Percentiles rank a stretch among this genome's conserved stretches.
Evolutionary conservation across 176 grass and related monocot species (phyloP).

Genomic region (Cenchrus purpureus): DNA sequence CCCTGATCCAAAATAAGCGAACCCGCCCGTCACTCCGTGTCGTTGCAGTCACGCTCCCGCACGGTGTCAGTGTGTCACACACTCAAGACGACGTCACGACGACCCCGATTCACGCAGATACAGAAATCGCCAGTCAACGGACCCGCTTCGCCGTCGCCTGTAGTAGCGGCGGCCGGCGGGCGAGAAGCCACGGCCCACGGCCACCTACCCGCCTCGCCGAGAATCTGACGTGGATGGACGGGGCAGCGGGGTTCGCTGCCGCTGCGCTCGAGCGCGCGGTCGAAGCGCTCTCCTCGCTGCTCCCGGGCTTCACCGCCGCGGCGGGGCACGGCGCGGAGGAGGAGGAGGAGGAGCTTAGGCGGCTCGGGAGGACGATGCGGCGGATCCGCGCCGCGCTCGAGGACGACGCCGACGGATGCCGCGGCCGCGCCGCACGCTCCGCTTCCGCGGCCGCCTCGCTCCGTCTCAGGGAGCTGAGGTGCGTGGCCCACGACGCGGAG

Average conservation of each 20-base stretch:
- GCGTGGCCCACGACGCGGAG: constrained; percentile 19
- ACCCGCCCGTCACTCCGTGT: too few relatives aligned
- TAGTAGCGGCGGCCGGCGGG: not conserved
- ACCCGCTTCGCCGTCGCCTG: too few relatives aligned
- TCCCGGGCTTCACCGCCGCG: not conserved
- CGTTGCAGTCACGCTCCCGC: too few relatives aligned
- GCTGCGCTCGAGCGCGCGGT: constrained; percentile 2
- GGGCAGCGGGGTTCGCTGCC: not conserved
- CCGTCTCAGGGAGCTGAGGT: constrained; percentile 24
- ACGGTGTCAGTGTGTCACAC: too few relatives aligned
- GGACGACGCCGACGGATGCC: constrained; percentile 13
- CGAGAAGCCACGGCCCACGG: not conserved
- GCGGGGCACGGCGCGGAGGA: not conserved
- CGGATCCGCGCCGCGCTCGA: constrained; percentile 2
- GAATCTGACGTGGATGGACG: not conserved
- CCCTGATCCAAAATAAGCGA: too few relatives aligned
- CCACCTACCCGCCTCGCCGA: not conserved
- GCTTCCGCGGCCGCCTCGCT: constrained; percentile 19
- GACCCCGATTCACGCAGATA: too few relatives aligned
- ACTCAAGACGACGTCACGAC: too few relatives aligned
- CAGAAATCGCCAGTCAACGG: too few relatives aligned
- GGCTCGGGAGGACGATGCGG: constrained; percentile 14
- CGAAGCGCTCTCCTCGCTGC: not conserved
- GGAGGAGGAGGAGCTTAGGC: not conserved
- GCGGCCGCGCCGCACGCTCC: not conserved